Base-by-base conservation (phyloP, 1,139 yeast genomes). In the Pichia sorboxylosa region DNA sequence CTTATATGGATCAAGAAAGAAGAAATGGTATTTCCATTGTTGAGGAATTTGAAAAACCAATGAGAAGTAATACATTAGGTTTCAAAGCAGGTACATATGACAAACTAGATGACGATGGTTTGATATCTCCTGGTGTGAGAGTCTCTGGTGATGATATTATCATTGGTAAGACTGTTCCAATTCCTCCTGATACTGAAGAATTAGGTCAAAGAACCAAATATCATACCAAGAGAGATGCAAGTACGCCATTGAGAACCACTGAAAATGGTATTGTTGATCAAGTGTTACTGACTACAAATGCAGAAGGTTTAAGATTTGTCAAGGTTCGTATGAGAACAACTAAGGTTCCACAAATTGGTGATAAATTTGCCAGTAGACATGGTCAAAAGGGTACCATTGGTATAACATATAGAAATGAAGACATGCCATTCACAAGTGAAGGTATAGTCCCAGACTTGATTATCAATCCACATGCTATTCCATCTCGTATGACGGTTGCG, bases 321-420 rank as follows among this genome's bases (percentile, higher is more conserved):
- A 90, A 90, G 62, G 98, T 90, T 28, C 76, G 99, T 62, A 92
- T 92, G 85, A 81, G 99, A 71, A 87, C 98, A 1, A 90, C 99
- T 5, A 90, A 90, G 61, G 70, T 87, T 33, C 99, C 99, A 10
- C 99, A 90, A 62, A 90, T 92, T 60, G 99, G 99, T 60, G 99
- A 90, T 62, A 90, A 90, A 61, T 90, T 90, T 61, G 97, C 98
- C 4, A 87, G 97, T 28, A 83, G 98, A 64, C 98, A 90, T 66
- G 99, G 99, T 59, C 99, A 92, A 62, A 90, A 90, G 65, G 99
- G 99, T 79, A 92, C 98, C 18, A 87, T 92, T 59, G 99, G 99
- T 75, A 93, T 90, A 41, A 90, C 98, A 1, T 92, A 90, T 56
- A 75, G 97, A 55, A 92, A 90, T 57, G 99, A 90, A 60, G 99